Evolutionary conservation across 805 yeast genomes (phyloP), one percentile per base, ranked within the genome.

Genomic region (Lipomyces anomalus): DNA sequence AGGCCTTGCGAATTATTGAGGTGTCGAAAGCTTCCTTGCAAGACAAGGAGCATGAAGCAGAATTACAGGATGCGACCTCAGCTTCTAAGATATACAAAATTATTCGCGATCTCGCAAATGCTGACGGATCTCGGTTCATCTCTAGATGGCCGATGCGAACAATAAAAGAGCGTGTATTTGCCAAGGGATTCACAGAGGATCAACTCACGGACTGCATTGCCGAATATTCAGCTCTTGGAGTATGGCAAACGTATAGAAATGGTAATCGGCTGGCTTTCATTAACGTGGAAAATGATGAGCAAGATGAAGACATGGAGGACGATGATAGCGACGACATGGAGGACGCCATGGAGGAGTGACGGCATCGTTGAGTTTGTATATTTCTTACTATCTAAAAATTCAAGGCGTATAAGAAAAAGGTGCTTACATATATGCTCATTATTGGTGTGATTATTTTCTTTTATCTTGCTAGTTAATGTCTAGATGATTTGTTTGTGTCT

Each of bases 1-100:
- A 92, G 68, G 96, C 98, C 0, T 70, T 92, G 59, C 77, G 98
- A 60, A 74, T 92, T 55, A 72, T 82, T 46, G 82, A 82, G 57
- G 95, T 85, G 11, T 86, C 95, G n/a, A 85, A 89, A 66, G 79
- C 83, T 47, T 83, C 95, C 5, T 72, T 90, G 58, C 75, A 76
- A 35, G 76, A 72, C 38, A 38, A 70, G 68, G 50, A 69, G 42
- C 66, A 61, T 16, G 68, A 67, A 23, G 65, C 71, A 34, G 85
- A 78, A 52, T 53, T 46, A 44, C 46, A 40, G 24, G 94, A 85
- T 58, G 74, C 76, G 43, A 75, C 84, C 42, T 74, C 80, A 5
- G 72, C 79, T 3, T 76, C 94, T 9, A 78, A 75, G 61, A 80
- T 89, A 40, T 85, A 76, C 65, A 80, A 80, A 57, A 75, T 84